Evolutionary conservation across 805 yeast genomes (phyloP).

Genomic region (Diddensiella santjacobensis): DNA sequence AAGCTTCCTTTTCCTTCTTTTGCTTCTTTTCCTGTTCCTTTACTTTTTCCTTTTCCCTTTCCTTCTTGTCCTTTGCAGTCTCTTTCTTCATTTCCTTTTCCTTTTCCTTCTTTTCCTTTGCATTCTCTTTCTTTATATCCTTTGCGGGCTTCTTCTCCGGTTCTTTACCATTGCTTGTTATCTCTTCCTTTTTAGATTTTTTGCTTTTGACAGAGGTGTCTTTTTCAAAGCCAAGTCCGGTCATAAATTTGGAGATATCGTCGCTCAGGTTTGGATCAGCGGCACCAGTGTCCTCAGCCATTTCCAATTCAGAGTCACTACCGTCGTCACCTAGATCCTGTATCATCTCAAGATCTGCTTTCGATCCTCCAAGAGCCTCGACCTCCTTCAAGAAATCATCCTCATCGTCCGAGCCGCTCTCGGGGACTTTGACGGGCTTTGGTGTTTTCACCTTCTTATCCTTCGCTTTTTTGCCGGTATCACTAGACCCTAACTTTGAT

Average conservation of each 20-base stretch:
- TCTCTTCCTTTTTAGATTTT: constrained; percentile 35
- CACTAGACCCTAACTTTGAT: constrained; percentile 20
- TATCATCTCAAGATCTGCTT: constrained; percentile 68
- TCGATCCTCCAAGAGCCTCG: constrained; percentile 68
- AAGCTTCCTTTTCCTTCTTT: constrained; percentile 13
- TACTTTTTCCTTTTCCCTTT: constrained; percentile 22
- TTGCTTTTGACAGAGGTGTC: constrained; percentile 29
- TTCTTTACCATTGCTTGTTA: not conserved
- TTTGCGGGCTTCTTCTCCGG: constrained; percentile 34
- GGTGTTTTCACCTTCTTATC: constrained; percentile 12
- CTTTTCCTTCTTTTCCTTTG: constrained; percentile 24
- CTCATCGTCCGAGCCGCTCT: not conserved
- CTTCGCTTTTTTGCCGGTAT: constrained; percentile 19
- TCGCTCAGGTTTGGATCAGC: constrained; percentile 40
- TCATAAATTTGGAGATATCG: constrained; percentile 62
- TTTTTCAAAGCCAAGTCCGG: constrained; percentile 58
- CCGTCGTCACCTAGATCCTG: constrained; percentile 44
- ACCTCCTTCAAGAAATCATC: constrained; percentile 12
- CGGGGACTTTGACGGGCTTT: not conserved
- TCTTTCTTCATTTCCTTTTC: constrained; percentile 23
- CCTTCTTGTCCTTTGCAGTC: constrained; percentile 25
- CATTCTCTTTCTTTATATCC: constrained; percentile 32
- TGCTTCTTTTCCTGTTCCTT: constrained; percentile 24
- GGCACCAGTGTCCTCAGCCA: constrained; percentile 7
- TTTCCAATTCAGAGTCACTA: constrained; percentile 31